Evolutionary conservation across 2,329 filamentous ascomycete genomes (phyloP).

Genomic region (Tolypocladium pustulatum): DNA sequence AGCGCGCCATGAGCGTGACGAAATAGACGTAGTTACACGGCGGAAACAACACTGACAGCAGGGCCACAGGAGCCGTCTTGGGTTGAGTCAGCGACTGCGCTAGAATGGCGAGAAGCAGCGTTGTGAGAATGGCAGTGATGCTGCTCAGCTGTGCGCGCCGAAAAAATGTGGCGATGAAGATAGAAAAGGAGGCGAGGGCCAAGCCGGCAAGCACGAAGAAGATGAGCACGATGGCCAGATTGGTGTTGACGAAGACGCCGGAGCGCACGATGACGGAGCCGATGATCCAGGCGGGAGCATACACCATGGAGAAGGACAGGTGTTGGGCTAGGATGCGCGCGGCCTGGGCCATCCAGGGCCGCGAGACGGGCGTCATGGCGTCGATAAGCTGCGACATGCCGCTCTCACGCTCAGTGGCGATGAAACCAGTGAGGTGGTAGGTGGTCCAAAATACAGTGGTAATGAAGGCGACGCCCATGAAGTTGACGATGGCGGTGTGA

Average conservation of each 20-base stretch:
- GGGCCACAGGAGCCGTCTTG: slow-evolving; percentile 51
- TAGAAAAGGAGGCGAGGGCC: slow-evolving; percentile 67
- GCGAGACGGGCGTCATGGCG: slow-evolving; percentile 75
- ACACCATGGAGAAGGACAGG: slow-evolving; percentile 68
- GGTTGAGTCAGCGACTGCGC: slow-evolving; percentile 62
- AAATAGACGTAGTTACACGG: slow-evolving; percentile 86
- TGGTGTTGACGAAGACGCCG: slow-evolving; percentile 57
- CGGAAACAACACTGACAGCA: slow-evolving; percentile 69
- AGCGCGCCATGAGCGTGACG: slow-evolving; percentile 64
- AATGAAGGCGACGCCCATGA: slow-evolving; percentile 70
- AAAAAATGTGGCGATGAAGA: slow-evolving; percentile 77
- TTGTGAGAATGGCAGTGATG: slow-evolving; percentile 63
- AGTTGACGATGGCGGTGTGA: slow-evolving; percentile 61
- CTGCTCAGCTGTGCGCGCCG: slow-evolving; percentile 80
- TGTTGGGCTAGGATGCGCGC: slow-evolving; percentile 72
- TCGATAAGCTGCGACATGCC: slow-evolving; percentile 86
- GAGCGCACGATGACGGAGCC: slow-evolving; percentile 54
- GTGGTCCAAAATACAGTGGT: slow-evolving; percentile 70
- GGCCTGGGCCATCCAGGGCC: slow-evolving; percentile 65
- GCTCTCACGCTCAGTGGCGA: slow-evolving; percentile 74
- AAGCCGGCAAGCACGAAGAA: slow-evolving; percentile 70
- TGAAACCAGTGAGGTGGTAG: slow-evolving; percentile 78
- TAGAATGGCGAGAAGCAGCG: slow-evolving; percentile 68
- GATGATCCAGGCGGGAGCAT: slow-evolving; percentile 73
- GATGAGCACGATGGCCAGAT: slow-evolving; percentile 54